These are phyloP conservation scores for Ophiobolus disseminans DNA, from an alignment of 2,329 filamentous ascomycete genomes.

Conservation along the genomic window DNA sequence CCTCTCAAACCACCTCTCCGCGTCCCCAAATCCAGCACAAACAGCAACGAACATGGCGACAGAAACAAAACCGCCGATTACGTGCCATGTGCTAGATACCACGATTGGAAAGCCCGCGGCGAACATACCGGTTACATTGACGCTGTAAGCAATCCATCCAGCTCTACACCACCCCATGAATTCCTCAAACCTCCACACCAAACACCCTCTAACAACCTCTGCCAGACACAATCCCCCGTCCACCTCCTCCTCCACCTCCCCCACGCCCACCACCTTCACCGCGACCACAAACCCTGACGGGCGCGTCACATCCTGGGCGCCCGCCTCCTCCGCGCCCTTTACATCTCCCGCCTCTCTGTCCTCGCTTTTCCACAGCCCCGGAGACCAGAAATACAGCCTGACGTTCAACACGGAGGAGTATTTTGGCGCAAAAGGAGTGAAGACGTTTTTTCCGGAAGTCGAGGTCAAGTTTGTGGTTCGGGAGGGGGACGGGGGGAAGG, in stretches of 20 bases:
- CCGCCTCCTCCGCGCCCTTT: constrained; percentile 57
- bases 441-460: constrained; percentile 65
- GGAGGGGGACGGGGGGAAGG: constrained; percentile 49
- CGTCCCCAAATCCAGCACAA: constrained; percentile 8
- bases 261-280: constrained; percentile 60
- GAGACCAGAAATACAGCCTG: constrained; percentile 69
- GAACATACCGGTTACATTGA: constrained; percentile 70
- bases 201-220: no score
- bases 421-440: constrained; percentile 65
- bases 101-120: constrained; percentile 73
- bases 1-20: constrained; percentile 26
- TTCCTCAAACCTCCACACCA: background rate
- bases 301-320: constrained; percentile 73
- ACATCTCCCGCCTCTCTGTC: constrained; percentile 47
- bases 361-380: constrained; percentile 41
- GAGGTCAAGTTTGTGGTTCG: constrained; percentile 62
- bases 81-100: constrained; percentile 87
- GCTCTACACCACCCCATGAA: background rate
- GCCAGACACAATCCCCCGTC: constrained; percentile 28
- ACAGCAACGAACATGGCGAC: constrained; percentile 24
- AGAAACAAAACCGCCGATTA: constrained; percentile 65
- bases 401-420: constrained; percentile 76
- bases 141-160: constrained; percentile 43
- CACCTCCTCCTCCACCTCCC: constrained; percentile 50
- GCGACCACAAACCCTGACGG: constrained; percentile 79